Conservation (phyloP, 441 rosid species). For the Populus tomentosa region DNA sequence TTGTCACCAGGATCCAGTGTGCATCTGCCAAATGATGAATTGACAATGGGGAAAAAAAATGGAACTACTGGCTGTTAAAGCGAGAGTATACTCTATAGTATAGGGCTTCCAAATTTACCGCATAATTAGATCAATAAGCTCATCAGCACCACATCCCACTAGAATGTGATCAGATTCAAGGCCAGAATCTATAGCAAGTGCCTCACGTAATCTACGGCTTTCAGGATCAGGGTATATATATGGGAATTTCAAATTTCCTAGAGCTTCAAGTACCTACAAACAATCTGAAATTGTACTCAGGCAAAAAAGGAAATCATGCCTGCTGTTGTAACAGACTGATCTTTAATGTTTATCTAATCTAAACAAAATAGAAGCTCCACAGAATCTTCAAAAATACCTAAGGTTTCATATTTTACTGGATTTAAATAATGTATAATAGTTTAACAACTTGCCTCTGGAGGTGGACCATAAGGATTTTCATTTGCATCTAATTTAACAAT, state of each 20-base stretch:
- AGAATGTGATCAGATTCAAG: slow-evolving; percentile 81
- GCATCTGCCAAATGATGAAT: slow-evolving; percentile 44
- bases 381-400: not conserved
- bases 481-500: slow-evolving; percentile 93
- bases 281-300: slow-evolving; percentile 36
- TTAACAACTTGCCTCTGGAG: slow-evolving; percentile 76
- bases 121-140: slow-evolving; percentile 92
- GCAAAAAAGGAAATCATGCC: not conserved
- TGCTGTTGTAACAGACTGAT: not conserved
- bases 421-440: not conserved
- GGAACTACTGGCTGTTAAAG: not conserved
- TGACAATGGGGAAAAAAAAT: not conserved
- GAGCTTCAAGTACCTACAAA: slow-evolving; percentile 71
- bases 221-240: slow-evolving; percentile 72
- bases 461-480: slow-evolving; percentile 98
- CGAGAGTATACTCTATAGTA: not conserved
- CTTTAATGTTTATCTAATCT: not conserved
- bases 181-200: slow-evolving; percentile 79
- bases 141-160: slow-evolving; percentile 98
- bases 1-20: slow-evolving; percentile 93
- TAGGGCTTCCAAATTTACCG: slow-evolving; percentile 35
- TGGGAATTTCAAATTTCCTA: slow-evolving; percentile 70
- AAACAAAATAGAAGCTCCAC: not conserved
- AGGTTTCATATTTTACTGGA: not conserved
- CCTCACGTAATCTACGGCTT: slow-evolving; percentile 73